Evolutionary conservation across 176 grass and related monocot genomes (phyloP), one percentile per base, ranked within the genome.

Genomic region (Rhynchospora pubera): DNA sequence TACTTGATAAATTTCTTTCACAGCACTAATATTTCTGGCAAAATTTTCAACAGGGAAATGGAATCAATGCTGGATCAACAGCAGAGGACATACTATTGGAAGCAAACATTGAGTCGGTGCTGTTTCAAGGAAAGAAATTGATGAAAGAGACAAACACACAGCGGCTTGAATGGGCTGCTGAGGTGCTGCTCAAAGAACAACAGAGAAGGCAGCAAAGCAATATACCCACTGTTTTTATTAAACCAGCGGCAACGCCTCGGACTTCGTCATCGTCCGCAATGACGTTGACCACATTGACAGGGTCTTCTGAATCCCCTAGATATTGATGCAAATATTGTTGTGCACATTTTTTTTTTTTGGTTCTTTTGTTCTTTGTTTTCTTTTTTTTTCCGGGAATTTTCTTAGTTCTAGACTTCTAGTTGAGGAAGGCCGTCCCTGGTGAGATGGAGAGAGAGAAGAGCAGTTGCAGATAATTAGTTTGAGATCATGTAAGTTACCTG

Each of bases 211-310:
- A 83, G 52, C 79, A 82, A 67, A 87, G 90, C 87, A 90, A 90
- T 70, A 78, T 83, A 32, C 89, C 91, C 1, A 84, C 82, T 2
- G 94, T 97, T 57, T 85, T 90, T 61, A 87, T 97, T 13, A 94
- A 94, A 67, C 84, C 88, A 6, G 84, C 89, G 3, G 84, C 82
- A 11, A 89, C 91, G 46, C 89, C 94, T 13, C 87, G 85, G 22
- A 76, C 91, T 43, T 97, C 91, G 3, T 86, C 91, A n/a, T 94
- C 94, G 6, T 89, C 91, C 7, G 84, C 87, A 30, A 89, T 85
- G 84, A 96, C 93, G 46, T 73, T 91, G 62, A 93, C 90, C 57
- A 93, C 93, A 55, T 85, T 87, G 53, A 96, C 93, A 45, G 89
- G 86, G 60, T 85, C 85, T 12, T 86, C 86, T 4, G 93, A 80